Evolutionary conservation across 352 stramenopile species (phyloP).

Genomic region (Aphanomyces stellatus): DNA sequence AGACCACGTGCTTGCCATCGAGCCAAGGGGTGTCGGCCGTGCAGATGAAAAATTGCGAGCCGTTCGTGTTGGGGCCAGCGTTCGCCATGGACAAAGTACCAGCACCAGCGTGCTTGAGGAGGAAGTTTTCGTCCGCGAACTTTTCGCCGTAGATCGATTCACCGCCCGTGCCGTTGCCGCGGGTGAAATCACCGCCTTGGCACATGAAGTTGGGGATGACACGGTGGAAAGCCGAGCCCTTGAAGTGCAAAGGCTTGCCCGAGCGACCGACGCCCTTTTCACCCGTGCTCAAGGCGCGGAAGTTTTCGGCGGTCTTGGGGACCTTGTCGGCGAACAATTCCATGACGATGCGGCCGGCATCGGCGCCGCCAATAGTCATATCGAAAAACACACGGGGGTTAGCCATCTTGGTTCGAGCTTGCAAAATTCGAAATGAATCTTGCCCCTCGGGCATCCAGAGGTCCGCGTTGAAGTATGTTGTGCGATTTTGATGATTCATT

Average conservation of each 20-base stretch:
- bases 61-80: constrained; percentile 93
- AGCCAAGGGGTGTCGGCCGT: constrained; percentile 85
- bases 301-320: constrained; percentile 53
- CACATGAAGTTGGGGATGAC: constrained; percentile 84
- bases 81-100: constrained; percentile 96
- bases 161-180: constrained; percentile 86
- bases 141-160: constrained; percentile 93
- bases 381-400: constrained; percentile 95
- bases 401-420: constrained; percentile 41
- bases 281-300: constrained; percentile 47
- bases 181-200: constrained; percentile 82
- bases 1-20: constrained; percentile 89
- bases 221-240: constrained; percentile 82
- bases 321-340: constrained; percentile 83
- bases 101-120: constrained; percentile 85
- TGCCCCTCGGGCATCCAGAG: too few species aligned
- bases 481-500: too few species aligned
- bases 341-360: constrained; percentile 89
- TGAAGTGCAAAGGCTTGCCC: constrained; percentile 76
- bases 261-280: constrained; percentile 51
- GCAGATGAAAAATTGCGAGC: constrained; percentile 96
- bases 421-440: too few species aligned
- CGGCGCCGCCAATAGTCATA: constrained; percentile 88
- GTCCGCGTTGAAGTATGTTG: too few species aligned
- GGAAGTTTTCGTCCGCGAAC: constrained; percentile 97